Evolutionary conservation across 352 stramenopile species (phyloP), one percentile per base, ranked within the genome.

Genomic region (Lagenidium giganteum): DNA sequence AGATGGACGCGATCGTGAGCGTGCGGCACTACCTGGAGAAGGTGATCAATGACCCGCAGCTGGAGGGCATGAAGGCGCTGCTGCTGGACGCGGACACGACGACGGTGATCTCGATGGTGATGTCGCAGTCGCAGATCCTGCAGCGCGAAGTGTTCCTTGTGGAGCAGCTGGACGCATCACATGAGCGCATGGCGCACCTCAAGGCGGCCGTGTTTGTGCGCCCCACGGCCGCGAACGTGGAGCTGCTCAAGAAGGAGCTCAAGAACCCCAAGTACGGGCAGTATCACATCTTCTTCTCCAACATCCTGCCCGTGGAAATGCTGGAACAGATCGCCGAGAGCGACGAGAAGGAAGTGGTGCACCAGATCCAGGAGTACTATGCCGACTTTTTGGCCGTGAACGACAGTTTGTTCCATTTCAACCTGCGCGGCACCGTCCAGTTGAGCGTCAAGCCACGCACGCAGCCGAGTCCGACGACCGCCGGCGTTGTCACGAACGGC

Each of bases 231-330:
- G 59, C 54, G 1, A 98, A 96, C 51, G 53, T 98, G 18, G 87
- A 95, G 48, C 55, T 95, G 28, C 64, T 98, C 13, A 71, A 64
- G 18, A 50, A 64, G 12, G 96, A 99, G 69, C 66, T 99, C 5
- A 73, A 82, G 40, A 56, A 67, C 28, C 95, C 95, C 14, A 91
- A 96, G 50, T 99, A 97, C 61, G 70, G 77, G 1, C 90, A 98
- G 68, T 99, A 99, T 70, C 95, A 99, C 63, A 72, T 99, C 33
- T 99, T 98, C 63, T 98, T 99, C 69, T 93, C 84, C 25, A 98
- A 97, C 44, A 97, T 98, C 46, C 46, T 98, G 27, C 70, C 91
- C 29, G 60, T 90, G 3, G 85, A 96, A 22, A 60, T 96, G 22
- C 68, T 99, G 9, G 75, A 96, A 52, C 68, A 96, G 17, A 61